Conservation (phyloP, 2,329 filamentous ascomycete genomes). For the Paecilomyces formosus region DNA sequence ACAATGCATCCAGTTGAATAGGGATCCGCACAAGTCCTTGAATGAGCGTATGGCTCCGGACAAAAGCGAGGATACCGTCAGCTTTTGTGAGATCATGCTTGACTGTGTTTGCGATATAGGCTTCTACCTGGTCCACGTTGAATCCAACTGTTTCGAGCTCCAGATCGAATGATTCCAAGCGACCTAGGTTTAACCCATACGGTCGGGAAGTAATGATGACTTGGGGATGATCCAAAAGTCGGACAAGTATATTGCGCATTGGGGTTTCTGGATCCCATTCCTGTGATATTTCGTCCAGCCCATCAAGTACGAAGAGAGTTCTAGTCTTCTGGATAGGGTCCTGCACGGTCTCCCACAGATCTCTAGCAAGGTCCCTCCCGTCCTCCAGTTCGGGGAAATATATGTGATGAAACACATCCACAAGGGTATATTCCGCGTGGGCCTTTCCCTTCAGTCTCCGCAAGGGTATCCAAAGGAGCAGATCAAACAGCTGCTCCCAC, state of each 20-base stretch:
- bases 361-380: slow-evolving; percentile 8
- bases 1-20: slow-evolving; percentile 36
- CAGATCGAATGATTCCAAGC: slow-evolving; percentile 13
- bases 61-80: slow-evolving; percentile 5
- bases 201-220: slow-evolving; percentile 34
- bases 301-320: slow-evolving; percentile 37
- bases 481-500: slow-evolving; percentile 25
- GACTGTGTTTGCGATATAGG: slow-evolving; percentile 17
- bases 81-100: slow-evolving; percentile 8
- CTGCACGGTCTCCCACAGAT: background rate
- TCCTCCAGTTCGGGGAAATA: slow-evolving; percentile 16
- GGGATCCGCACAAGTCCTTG: slow-evolving; percentile 31
- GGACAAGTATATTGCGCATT: background rate
- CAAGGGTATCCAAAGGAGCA: slow-evolving; percentile 35
- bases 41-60: slow-evolving; percentile 21
- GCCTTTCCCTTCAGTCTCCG: slow-evolving; percentile 20
- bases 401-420: slow-evolving; percentile 17
- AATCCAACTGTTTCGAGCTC: slow-evolving; percentile 35
- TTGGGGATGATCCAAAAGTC: slow-evolving; percentile 7
- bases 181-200: slow-evolving; percentile 6
- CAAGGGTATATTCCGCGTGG: slow-evolving; percentile 12
- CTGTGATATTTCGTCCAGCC: slow-evolving; percentile 32
- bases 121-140: slow-evolving; percentile 22
- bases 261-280: slow-evolving; percentile 12
- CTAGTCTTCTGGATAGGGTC: background rate